Evolutionary conservation across 2,329 filamentous ascomycete genomes (phyloP).

Genomic region (Fusarium foetens): DNA sequence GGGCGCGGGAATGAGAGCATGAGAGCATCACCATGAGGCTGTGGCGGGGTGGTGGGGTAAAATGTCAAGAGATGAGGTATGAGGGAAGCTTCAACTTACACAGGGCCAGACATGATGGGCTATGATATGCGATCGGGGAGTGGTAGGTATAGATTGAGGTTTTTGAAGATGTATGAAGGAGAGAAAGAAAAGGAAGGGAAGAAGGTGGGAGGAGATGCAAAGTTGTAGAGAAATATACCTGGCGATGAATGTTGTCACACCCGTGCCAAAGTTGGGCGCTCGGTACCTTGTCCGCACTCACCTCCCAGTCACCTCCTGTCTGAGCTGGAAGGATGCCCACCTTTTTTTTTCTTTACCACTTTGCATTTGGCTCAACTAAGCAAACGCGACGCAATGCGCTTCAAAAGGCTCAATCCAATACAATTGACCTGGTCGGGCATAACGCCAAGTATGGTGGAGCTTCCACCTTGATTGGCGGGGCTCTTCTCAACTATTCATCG

Average conservation of each 20-base stretch:
- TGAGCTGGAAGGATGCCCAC: constrained; percentile 16
- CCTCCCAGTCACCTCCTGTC: constrained; percentile 9
- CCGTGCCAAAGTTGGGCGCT: constrained; percentile 37
- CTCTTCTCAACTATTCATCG: constrained; percentile 39
- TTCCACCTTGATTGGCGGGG: constrained; percentile 42
- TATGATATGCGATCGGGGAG: constrained; percentile 29
- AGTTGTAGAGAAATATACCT: constrained; percentile 43
- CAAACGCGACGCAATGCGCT: constrained; percentile 24
- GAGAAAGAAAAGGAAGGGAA: constrained; percentile 33
- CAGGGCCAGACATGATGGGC: constrained; percentile 71
- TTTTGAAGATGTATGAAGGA: constrained; percentile 31
- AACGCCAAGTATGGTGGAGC: constrained; percentile 44
- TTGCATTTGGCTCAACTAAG: constrained; percentile 33
- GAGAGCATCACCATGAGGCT: constrained; percentile 34
- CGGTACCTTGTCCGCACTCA: constrained; percentile 33
- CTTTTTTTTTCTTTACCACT: constrained; percentile 17
- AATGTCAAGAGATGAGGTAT: constrained; percentile 31
- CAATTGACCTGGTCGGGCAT: constrained; percentile 33
- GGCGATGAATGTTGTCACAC: constrained; percentile 35
- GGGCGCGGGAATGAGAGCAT: constrained; percentile 52
- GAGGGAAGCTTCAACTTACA: constrained; percentile 64
- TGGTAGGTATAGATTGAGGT: constrained; percentile 20
- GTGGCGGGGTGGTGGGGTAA: constrained; percentile 56
- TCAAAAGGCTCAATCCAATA: constrained; percentile 32
- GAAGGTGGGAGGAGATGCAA: constrained; percentile 29